These are phyloP conservation scores for Byssothecium circinans DNA, from an alignment of 2,329 filamentous ascomycete genomes.

Conservation along the genomic window DNA sequence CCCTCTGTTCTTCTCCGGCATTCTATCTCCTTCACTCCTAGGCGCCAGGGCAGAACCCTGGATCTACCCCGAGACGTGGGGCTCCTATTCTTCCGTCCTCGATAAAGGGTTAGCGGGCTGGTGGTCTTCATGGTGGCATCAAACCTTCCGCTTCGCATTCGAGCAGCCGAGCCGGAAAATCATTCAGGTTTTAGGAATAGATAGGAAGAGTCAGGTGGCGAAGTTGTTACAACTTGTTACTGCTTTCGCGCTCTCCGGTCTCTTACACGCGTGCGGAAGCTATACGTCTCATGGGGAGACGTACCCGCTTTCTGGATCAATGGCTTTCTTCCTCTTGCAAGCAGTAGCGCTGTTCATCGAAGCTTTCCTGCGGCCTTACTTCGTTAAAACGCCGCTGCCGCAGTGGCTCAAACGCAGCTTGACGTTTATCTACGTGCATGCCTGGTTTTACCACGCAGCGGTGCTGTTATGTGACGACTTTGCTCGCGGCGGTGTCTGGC, in stretches of 20 bases:
- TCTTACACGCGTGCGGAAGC: slow-evolving; percentile 73
- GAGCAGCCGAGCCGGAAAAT: slow-evolving; percentile 60
- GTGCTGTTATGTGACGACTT: slow-evolving; percentile 75
- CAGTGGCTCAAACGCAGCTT: slow-evolving; percentile 50
- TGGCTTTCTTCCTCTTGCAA: neutral
- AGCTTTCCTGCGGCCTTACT: neutral
- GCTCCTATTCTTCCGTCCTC: slow-evolving; percentile 56
- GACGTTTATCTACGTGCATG: slow-evolving; percentile 64
- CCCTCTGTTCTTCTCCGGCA: slow-evolving; percentile 62
- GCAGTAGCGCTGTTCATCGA: neutral
- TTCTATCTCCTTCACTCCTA: slow-evolving; percentile 61
- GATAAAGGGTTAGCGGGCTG: slow-evolving; percentile 75
- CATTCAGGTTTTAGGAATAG: slow-evolving; percentile 26
- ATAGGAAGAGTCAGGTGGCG: slow-evolving; percentile 67
- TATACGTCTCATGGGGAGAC: slow-evolving; percentile 68
- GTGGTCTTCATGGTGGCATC: slow-evolving; percentile 91
- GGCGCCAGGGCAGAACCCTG: slow-evolving; percentile 63
- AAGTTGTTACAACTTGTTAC: slow-evolving; percentile 56
- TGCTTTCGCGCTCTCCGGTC: slow-evolving; percentile 66
- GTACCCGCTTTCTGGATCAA: slow-evolving; percentile 59
- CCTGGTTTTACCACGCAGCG: slow-evolving; percentile 70
- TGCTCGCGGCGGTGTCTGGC: slow-evolving; percentile 71
- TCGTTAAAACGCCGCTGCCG: slow-evolving; percentile 41
- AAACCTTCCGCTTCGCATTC: slow-evolving; percentile 78
- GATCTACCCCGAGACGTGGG: slow-evolving; percentile 64